These are phyloP conservation scores for Dactylorhiza incarnata DNA, from an alignment of 106 monocot genomes.

Conservation along the genomic window DNA sequence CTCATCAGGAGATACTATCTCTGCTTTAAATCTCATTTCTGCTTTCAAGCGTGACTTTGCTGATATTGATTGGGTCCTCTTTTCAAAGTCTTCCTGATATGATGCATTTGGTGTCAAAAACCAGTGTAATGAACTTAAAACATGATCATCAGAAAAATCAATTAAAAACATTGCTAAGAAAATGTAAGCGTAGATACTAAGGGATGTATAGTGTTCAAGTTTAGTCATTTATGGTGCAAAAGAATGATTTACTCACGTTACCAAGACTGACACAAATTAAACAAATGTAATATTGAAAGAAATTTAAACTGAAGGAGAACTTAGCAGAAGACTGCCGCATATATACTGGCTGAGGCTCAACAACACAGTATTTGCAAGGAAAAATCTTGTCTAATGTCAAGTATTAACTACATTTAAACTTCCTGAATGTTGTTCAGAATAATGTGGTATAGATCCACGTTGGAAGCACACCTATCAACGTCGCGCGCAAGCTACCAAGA, in stretches of 20 bases:
- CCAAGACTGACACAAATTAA: not conserved
- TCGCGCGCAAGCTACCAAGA: too few species aligned
- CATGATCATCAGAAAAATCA: not conserved
- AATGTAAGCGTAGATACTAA: not conserved
- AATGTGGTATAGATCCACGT: not conserved
- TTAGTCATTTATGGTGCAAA: not conserved
- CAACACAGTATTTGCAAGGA: not conserved
- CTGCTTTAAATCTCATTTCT: conserved; percentile 88
- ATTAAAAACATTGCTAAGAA: not conserved
- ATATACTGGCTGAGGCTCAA: not conserved
- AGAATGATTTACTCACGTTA: not conserved
- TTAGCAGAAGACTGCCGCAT: not conserved
- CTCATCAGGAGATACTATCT: conserved; percentile 76
- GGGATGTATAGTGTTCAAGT: not conserved
- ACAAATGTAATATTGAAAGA: not conserved
- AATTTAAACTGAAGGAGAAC: not conserved
- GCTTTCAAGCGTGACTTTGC: conserved; percentile 89
- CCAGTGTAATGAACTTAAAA: not conserved
- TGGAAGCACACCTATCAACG: too few species aligned
- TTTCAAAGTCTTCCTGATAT: conserved; percentile 89
- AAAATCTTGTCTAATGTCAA: not conserved
- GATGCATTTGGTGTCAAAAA: not conserved
- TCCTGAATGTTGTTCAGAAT: not conserved
- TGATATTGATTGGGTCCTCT: conserved; percentile 66
- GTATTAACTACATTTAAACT: not conserved